Conservation (phyloP, 345 rosid species). For the Hibiscus trionum region DNA sequence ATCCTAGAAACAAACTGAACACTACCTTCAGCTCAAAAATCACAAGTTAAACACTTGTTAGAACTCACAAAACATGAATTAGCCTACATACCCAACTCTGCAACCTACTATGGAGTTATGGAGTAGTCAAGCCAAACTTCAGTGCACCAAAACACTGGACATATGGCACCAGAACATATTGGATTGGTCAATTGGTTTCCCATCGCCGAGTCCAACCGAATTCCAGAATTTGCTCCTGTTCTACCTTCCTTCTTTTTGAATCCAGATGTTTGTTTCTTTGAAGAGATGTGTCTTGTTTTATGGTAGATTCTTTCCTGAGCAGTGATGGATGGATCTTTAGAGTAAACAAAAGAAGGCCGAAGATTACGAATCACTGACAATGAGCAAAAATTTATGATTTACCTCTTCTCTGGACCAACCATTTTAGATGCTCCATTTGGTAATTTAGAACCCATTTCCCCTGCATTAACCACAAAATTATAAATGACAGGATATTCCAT, state of each 20-base stretch:
- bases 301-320: slow-evolving; percentile 47
- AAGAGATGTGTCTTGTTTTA: slow-evolving; percentile 25
- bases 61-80: background rate
- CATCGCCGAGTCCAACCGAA: slow-evolving; percentile 22
- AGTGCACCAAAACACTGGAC: background rate
- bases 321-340: slow-evolving; percentile 11
- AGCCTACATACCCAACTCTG: background rate
- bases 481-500: background rate
- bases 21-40: too few species aligned
- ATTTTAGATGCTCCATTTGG: slow-evolving; percentile 26
- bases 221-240: slow-evolving; percentile 15
- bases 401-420: slow-evolving; percentile 50
- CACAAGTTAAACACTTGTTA: background rate
- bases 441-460: slow-evolving; percentile 30
- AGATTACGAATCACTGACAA: background rate
- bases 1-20: too few species aligned
- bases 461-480: slow-evolving; percentile 22
- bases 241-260: slow-evolving; percentile 44
- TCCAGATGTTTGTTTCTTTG: slow-evolving; percentile 23
- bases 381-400: slow-evolving; percentile 1
- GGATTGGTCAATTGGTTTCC: slow-evolving; percentile 58
- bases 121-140: background rate
- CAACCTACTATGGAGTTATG: background rate
- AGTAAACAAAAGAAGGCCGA: background rate
- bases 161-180: slow-evolving; percentile 21